A percentile compares a stretch with the other conserved stretches of the same genome.
These are phyloP conservation scores for Cyanodermella asteris DNA, from an alignment of 2,329 filamentous ascomycete species.

Conservation along the genomic window DNA sequence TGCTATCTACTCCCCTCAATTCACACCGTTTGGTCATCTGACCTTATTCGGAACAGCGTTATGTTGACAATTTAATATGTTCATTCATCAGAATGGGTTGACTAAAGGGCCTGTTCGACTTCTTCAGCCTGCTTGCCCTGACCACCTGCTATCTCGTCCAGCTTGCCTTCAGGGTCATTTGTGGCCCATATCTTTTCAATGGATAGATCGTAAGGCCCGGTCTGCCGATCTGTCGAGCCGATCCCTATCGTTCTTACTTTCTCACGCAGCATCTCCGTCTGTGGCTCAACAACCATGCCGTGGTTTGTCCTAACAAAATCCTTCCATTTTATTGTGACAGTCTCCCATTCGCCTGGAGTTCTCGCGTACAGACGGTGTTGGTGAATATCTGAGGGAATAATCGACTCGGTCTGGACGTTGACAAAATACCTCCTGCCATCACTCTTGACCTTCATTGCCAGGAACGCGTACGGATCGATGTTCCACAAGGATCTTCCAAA, in stretches of 20 bases:
- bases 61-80: too few species aligned
- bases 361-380: constrained; percentile 69
- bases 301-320: constrained; percentile 92
- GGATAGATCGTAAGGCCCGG: constrained; percentile 70
- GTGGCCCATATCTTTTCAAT: constrained; percentile 83
- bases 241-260: constrained; percentile 73
- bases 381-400: constrained; percentile 87
- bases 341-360: constrained; percentile 77
- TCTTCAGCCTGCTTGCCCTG: constrained; percentile 11
- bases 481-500: constrained; percentile 78
- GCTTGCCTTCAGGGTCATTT: constrained; percentile 34
- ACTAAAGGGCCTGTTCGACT: too few species aligned
- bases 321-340: constrained; percentile 70
- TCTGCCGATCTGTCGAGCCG: constrained; percentile 69
- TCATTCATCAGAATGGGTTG: too few species aligned
- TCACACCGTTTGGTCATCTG: too few species aligned
- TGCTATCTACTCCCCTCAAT: too few species aligned
- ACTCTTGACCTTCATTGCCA: constrained; percentile 71
- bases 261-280: constrained; percentile 69
- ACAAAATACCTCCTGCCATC: constrained; percentile 85
- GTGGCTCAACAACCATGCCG: constrained; percentile 77
- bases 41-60: too few species aligned
- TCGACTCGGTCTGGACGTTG: constrained; percentile 84
- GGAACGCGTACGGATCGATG: constrained; percentile 69
- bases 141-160: constrained; percentile 1